Percentiles rank a stretch among this genome's conserved stretches.
Evolutionary conservation across 768 basidiomycete species (phyloP).

Genomic region (Thelephora ganbajun): DNA sequence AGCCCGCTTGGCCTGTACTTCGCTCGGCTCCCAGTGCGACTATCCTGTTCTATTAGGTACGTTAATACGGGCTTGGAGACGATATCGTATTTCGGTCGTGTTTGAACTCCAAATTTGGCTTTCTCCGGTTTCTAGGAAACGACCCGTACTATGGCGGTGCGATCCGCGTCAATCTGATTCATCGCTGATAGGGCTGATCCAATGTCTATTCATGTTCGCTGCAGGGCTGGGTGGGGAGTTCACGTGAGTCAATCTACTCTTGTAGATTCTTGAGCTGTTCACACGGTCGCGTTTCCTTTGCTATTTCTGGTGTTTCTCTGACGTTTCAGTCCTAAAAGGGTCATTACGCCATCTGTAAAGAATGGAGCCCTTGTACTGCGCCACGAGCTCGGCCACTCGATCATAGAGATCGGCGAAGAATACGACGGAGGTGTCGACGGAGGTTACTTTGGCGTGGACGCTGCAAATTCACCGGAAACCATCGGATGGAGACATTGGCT

Average conservation of each 20-base stretch:
- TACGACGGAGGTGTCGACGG: constrained; percentile 54
- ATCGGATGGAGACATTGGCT: constrained; percentile 69
- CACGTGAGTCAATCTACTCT: constrained; percentile 34
- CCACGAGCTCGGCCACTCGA: constrained; percentile 72
- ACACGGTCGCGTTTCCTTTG: background rate
- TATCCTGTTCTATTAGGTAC: constrained; percentile 64
- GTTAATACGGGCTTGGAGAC: background rate
- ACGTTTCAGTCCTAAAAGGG: constrained; percentile 23
- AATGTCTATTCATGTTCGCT: background rate
- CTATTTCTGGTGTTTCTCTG: background rate
- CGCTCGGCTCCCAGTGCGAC: constrained; percentile 50
- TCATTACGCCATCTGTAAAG: constrained; percentile 58
- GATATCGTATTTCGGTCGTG: background rate
- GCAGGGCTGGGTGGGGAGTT: constrained; percentile 65
- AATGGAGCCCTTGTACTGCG: constrained; percentile 67
- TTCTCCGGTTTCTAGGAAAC: constrained; percentile 33
- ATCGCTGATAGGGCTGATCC: background rate
- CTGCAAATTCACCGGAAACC: constrained; percentile 26
- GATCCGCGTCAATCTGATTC: constrained; percentile 6
- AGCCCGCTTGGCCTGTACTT: constrained; percentile 45
- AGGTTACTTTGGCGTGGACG: constrained; percentile 60
- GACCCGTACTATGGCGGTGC: constrained; percentile 69
- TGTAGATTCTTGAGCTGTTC: background rate
- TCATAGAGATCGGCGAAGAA: constrained; percentile 70
- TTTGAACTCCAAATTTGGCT: background rate